Base-by-base conservation (phyloP, 768 basidiomycete species). In the Podaxis carcinomalis region DNA sequence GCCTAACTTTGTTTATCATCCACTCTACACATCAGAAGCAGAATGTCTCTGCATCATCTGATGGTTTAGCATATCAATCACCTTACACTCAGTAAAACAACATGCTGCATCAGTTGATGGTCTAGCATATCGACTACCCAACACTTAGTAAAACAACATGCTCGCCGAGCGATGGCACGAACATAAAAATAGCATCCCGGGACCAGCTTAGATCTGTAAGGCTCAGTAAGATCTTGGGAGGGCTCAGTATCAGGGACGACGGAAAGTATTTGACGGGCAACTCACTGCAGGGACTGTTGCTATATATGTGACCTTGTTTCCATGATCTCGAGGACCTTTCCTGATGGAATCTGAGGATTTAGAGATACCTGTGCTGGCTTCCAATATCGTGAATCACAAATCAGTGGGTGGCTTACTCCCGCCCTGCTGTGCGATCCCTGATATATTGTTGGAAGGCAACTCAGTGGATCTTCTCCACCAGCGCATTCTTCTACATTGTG, bases 11-110 rank as follows among this genome's bases (percentile, higher is more conserved):
- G 16, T 44, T 21, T 16, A 16, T 19, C 42, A 9, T n/a, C 42
- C 46, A 58, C n/a, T 54, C 52, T 56, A 67, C 67, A 14, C 73
- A 70, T 47, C 73, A 76, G 36, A 72, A 67, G 28, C 69, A 13
- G 52, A 75, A 19, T 19, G 14, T 3, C 16, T 21, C 16, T 21
- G 19, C 37, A 21, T 37, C 35, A 9, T 39, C 10, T 16, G 52
- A 39, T 54, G 19, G 21, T 19, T 44, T 19, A 44, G 16, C n/a
- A 36, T 4, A 16, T 23, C 37, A 11, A 21, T 25, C 3, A 25
- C 25, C 25, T 23, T 21, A 19, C 35, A 44, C 19, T 7, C 4
- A 19, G n/a, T 16, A 44, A 19, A 19, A 16, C 51, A 37, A 39
- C 32, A 53, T 53, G 7, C 21, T 36, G 23, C 23, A 23, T 23